Conservation (phyloP, 495 filamentous ascomycete species). For the Daldinia caldariorum region DNA sequence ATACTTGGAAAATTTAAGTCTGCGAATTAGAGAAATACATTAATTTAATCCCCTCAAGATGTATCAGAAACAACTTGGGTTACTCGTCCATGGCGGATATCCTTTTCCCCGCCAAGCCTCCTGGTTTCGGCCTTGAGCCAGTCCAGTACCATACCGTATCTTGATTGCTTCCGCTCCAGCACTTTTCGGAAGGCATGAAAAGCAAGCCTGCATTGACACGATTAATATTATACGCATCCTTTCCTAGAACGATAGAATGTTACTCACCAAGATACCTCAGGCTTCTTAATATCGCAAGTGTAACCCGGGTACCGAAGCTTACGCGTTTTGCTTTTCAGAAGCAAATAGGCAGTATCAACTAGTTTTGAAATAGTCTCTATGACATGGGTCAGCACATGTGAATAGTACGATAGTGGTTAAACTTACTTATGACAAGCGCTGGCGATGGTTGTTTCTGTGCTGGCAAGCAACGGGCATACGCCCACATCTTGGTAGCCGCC, state of each 20-base stretch:
- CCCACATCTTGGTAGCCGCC: constrained; percentile 84
- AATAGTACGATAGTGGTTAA: background rate
- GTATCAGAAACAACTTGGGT: constrained; percentile 9
- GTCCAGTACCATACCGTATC: constrained; percentile 64
- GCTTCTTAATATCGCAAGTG: constrained; percentile 66
- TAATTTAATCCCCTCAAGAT: background rate
- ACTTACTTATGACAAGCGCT: constrained; percentile 68
- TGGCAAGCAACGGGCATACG: constrained; percentile 73
- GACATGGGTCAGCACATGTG: background rate
- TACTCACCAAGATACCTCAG: constrained; percentile 74
- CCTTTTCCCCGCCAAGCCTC: constrained; percentile 41
- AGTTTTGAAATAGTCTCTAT: constrained; percentile 73
- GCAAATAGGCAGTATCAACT: constrained; percentile 68
- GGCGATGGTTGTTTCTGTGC: constrained; percentile 62
- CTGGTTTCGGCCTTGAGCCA: constrained; percentile 67
- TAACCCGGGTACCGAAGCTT: constrained; percentile 61
- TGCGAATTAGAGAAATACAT: background rate
- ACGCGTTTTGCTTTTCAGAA: constrained; percentile 68
- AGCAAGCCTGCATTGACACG: constrained; percentile 60
- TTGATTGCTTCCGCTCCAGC: constrained; percentile 73
- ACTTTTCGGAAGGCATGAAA: constrained; percentile 72
- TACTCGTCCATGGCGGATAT: constrained; percentile 43
- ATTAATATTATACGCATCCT: too few relatives aligned
- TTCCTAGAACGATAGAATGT: background rate
- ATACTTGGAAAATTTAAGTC: background rate